Conservation (phyloP, 2,329 filamentous ascomycete genomes). For the Pseudocercospora eumusae region DNA sequence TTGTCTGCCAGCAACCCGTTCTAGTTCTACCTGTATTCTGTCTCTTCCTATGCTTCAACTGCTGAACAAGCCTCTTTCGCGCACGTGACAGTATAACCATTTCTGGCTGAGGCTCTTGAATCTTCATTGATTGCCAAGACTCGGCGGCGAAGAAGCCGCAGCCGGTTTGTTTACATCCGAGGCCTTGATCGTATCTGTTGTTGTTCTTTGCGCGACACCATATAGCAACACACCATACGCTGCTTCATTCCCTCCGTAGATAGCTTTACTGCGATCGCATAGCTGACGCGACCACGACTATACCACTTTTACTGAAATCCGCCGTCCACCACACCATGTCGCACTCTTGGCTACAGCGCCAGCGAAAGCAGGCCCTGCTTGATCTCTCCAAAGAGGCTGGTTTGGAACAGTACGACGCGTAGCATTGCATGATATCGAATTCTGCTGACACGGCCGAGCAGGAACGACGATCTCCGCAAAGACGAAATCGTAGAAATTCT, state of each 20-base stretch:
- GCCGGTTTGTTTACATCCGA: slow-evolving; percentile 12
- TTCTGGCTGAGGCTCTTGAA: neutral
- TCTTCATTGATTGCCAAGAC: neutral
- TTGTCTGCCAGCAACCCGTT: neutral
- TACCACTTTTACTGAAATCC: slow-evolving; percentile 31
- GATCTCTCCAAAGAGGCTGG: slow-evolving; percentile 37
- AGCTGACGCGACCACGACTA: slow-evolving; percentile 48
- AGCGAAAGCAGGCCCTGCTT: slow-evolving; percentile 37
- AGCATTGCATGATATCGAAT: neutral
- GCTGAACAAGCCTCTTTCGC: neutral
- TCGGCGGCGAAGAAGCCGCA: neutral
- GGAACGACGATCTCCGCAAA: slow-evolving; percentile 67
- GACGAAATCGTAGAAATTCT: slow-evolving; percentile 74
- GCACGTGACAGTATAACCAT: neutral
- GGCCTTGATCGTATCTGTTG: slow-evolving; percentile 10
- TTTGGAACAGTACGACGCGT: slow-evolving; percentile 31
- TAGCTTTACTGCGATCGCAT: slow-evolving; percentile 47
- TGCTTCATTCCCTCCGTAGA: slow-evolving; percentile 17
- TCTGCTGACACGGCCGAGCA: slow-evolving; percentile 14
- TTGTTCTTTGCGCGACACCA: slow-evolving; percentile 17
- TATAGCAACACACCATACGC: slow-evolving; percentile 10
- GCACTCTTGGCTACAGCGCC: slow-evolving; percentile 36
- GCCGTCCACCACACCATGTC: slow-evolving; percentile 23
- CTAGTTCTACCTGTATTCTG: no score
- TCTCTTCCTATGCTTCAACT: neutral